Conservation (phyloP, 352 stramenopile species). For the Phytophthora rubi region DNA sequence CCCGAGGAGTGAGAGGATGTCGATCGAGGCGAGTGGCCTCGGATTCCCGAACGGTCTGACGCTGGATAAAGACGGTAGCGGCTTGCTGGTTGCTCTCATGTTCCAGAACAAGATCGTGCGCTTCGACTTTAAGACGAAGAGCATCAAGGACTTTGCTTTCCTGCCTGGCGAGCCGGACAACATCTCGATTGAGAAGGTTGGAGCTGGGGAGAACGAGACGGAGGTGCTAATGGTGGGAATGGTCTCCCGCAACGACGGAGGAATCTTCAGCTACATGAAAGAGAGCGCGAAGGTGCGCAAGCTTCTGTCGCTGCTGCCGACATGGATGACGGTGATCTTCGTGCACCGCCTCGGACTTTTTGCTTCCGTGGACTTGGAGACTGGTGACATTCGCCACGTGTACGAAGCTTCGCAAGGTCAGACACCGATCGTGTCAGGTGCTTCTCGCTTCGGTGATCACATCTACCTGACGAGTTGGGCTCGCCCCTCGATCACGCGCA, state of each 20-base stretch:
- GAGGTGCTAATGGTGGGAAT: slow-evolving; percentile 54
- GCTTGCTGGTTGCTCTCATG: slow-evolving; percentile 54
- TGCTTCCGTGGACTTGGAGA: slow-evolving; percentile 50
- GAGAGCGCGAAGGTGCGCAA: slow-evolving; percentile 61
- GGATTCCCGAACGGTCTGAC: slow-evolving; percentile 58
- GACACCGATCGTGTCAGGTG: slow-evolving; percentile 49
- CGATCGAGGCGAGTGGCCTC: slow-evolving; percentile 40
- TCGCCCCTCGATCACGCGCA: slow-evolving; percentile 48
- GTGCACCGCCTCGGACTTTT: slow-evolving; percentile 50
- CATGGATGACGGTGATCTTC: slow-evolving; percentile 40
- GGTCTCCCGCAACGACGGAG: slow-evolving; percentile 37
- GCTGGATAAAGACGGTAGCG: slow-evolving; percentile 45
- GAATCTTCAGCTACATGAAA: slow-evolving; percentile 40
- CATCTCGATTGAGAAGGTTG: slow-evolving; percentile 46
- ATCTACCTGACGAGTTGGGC: slow-evolving; percentile 65
- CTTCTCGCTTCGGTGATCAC: slow-evolving; percentile 50
- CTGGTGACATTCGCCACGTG: slow-evolving; percentile 49
- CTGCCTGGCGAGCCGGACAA: slow-evolving; percentile 63
- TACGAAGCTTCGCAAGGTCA: slow-evolving; percentile 53
- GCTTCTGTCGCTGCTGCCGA: slow-evolving; percentile 54
- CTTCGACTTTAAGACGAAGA: slow-evolving; percentile 49
- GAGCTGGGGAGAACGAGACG: slow-evolving; percentile 31
- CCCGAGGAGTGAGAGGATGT: slow-evolving; percentile 30
- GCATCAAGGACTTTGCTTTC: slow-evolving; percentile 66
- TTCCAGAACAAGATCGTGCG: slow-evolving; percentile 68